These are phyloP conservation scores for Lachnellula cervina DNA, from an alignment of 2,329 filamentous ascomycete species.

Conservation along the genomic window DNA sequence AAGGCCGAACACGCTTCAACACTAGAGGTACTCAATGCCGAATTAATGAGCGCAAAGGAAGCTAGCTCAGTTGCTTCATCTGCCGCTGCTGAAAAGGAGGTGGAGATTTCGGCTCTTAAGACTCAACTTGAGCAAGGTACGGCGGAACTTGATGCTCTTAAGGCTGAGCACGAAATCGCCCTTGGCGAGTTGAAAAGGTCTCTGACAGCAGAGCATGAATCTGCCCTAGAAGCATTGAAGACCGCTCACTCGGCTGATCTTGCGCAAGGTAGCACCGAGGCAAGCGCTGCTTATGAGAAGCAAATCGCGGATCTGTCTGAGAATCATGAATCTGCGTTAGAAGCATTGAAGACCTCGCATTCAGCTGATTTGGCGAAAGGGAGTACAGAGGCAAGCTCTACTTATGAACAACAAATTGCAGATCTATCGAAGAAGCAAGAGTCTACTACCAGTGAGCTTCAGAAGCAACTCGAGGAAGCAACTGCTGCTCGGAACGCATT, in stretches of 20 bases:
- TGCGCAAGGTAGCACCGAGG: slow-evolving; percentile 41
- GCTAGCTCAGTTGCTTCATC: slow-evolving; percentile 32
- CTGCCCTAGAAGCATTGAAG: slow-evolving; percentile 46
- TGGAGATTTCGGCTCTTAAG: slow-evolving; percentile 30
- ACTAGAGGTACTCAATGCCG: slow-evolving; percentile 29
- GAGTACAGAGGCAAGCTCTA: slow-evolving; percentile 38
- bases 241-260: slow-evolving; percentile 48
- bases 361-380: slow-evolving; percentile 44
- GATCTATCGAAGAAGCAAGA: slow-evolving; percentile 50
- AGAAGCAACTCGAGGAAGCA: slow-evolving; percentile 52
- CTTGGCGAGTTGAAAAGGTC: slow-evolving; percentile 47
- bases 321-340: slow-evolving; percentile 46
- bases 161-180: slow-evolving; percentile 33
- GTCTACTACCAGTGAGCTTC: slow-evolving; percentile 42
- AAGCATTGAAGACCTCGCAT: slow-evolving; percentile 49
- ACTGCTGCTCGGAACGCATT: slow-evolving; percentile 42
- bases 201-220: slow-evolving; percentile 46
- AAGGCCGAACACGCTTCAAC: slow-evolving; percentile 35
- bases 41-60: slow-evolving; percentile 46
- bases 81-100: slow-evolving; percentile 33
- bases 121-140: slow-evolving; percentile 37
- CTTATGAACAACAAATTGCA: slow-evolving; percentile 45
- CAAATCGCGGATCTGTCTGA: slow-evolving; percentile 46
- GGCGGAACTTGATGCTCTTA: slow-evolving; percentile 25
- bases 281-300: slow-evolving; percentile 42